phyloP scores from a whole-genome alignment of 139 green algal species.

The Asterochloris sp. region DNA sequence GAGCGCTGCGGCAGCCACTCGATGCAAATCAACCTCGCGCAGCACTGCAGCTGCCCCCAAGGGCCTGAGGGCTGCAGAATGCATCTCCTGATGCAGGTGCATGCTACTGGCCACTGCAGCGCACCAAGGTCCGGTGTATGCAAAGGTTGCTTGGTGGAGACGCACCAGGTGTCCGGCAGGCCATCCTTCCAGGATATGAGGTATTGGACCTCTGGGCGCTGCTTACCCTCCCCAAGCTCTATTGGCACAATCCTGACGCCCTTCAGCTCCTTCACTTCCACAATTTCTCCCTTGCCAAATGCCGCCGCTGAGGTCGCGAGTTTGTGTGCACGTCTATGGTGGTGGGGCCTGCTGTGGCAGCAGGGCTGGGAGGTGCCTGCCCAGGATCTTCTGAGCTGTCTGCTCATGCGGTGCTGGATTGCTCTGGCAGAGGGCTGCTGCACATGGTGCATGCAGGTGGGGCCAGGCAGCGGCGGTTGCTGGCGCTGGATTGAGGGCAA shows the following conservation, averaged over 20 bases:
- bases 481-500: too few species aligned
- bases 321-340: not conserved
- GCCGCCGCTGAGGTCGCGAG: not conserved
- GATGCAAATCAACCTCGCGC: too few species aligned
- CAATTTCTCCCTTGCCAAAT: constrained; percentile 29
- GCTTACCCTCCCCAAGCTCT: constrained; percentile 30
- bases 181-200: constrained; percentile 72
- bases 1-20: too few species aligned
- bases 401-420: not conserved
- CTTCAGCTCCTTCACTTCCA: constrained; percentile 55
- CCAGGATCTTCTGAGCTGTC: not conserved
- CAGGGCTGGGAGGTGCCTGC: not conserved
- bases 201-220: constrained; percentile 60
- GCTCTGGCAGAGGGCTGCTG: too few species aligned
- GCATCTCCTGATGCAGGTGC: too few species aligned
- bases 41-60: too few species aligned
- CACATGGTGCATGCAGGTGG: too few species aligned
- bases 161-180: constrained; percentile 44
- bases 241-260: constrained; percentile 46
- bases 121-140: too few species aligned
- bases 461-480: too few species aligned
- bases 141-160: not conserved
- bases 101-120: too few species aligned
- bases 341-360: not conserved
- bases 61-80: too few species aligned